Evolutionary conservation across 2,329 filamentous ascomycete species (phyloP).

Genomic region (Monilinia polystroma): DNA sequence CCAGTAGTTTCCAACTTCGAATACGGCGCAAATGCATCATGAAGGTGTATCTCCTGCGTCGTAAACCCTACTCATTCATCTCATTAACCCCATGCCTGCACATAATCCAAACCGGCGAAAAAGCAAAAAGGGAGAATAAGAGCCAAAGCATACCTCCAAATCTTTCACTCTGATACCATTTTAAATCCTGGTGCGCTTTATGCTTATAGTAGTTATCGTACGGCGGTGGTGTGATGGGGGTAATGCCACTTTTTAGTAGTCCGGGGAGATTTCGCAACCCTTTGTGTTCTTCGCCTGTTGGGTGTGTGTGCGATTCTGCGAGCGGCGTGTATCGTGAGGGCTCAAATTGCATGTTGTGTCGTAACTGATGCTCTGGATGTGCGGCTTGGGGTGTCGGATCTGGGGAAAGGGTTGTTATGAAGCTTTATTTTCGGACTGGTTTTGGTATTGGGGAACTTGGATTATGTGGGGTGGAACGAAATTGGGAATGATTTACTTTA

Average conservation of each 20-base stretch:
- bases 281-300: background rate
- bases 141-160: background rate
- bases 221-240: conserved; percentile 14
- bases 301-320: conserved; percentile 15
- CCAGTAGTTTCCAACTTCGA: background rate
- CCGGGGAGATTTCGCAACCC: background rate
- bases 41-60: background rate
- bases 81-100: background rate
- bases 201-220: conserved; percentile 9
- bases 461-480: background rate
- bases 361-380: background rate
- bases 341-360: background rate
- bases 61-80: background rate
- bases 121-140: background rate
- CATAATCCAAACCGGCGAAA: background rate
- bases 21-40: conserved; percentile 14
- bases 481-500: background rate
- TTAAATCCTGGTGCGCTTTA: conserved; percentile 10
- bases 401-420: too few relatives aligned
- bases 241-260: conserved; percentile 14
- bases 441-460: background rate
- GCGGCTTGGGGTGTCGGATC: background rate
- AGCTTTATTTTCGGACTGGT: background rate
- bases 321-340: background rate
- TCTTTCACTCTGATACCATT: conserved; percentile 14